These are phyloP conservation scores for Colletotrichum lupini DNA, from an alignment of 2,329 filamentous ascomycete species.

Conservation along the genomic window DNA sequence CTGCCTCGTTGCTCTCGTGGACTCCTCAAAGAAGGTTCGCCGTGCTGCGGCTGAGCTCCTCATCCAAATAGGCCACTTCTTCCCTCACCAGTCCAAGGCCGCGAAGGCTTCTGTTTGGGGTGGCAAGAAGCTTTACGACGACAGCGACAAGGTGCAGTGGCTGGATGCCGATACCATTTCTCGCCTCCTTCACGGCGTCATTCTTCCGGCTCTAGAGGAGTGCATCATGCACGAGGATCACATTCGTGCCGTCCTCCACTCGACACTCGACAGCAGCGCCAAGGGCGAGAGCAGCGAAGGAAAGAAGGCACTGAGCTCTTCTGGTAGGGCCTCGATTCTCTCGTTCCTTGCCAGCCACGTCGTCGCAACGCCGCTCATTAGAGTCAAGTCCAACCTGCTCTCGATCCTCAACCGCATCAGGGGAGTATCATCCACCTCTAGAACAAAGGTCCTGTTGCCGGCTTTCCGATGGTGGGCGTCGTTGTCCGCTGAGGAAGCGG, in stretches of 20 bases:
- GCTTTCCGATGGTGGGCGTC: conserved; percentile 76
- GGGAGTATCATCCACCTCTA: conserved; percentile 73
- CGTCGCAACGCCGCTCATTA: conserved; percentile 73
- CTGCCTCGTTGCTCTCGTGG: conserved; percentile 77
- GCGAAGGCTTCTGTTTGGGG: conserved; percentile 68
- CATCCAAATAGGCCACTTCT: conserved; percentile 63
- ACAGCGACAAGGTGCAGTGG: conserved; percentile 63
- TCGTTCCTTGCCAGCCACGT: conserved; percentile 80
- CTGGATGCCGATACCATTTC: conserved; percentile 67
- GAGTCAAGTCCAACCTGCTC: conserved; percentile 79
- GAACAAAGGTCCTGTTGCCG: conserved; percentile 82
- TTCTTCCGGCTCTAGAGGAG: conserved; percentile 86
- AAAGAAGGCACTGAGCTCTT: conserved; percentile 66
- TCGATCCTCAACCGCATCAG: conserved; percentile 78
- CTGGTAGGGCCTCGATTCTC: conserved; percentile 73
- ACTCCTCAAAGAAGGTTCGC: conserved; percentile 80
- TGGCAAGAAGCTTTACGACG: conserved; percentile 72
- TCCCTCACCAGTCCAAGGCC: conserved; percentile 50
- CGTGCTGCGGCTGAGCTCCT: conserved; percentile 78
- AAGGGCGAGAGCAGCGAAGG: conserved; percentile 54
- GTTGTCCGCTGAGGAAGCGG: conserved; percentile 62
- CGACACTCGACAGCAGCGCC: conserved; percentile 64
- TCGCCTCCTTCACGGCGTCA: conserved; percentile 71
- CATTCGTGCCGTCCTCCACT: conserved; percentile 72
- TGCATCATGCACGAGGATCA: conserved; percentile 83